Base-by-base conservation (phyloP, 1,284 basidiomycete genomes). In the Tylopilus sp. region DNA sequence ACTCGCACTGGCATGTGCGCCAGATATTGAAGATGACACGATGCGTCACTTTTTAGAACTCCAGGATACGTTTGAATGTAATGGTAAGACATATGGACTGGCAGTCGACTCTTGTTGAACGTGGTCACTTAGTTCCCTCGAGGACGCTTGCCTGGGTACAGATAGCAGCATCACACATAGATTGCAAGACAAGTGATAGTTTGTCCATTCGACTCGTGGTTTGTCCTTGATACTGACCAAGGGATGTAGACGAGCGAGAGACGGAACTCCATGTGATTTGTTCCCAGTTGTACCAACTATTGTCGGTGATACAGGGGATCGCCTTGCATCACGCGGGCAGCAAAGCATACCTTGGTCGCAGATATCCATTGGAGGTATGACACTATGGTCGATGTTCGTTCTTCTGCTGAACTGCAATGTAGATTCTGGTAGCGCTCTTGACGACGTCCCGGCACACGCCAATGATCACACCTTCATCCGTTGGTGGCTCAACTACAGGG, bases 231-330 rank as follows among this genome's bases (percentile, higher is more conserved):
- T 49, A 22, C 41, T 56, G 47, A 67, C 36, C 15, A 5, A 39
- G 49, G 32, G 52, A 42, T 43, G 43, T 45, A 79, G 80, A 72
- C 26, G 76, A 78, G 26, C 72, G 70, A 37, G 74, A 76, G 50
- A 62, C 69, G 8, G 80, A 84, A 47, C 72, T 76, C 2, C 63
- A 73, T 31, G 67, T 62, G 14, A 49, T 84, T 13, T 71, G 78
- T 5, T 70, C 74, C 0, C 83, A 86, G 51, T 65, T 89, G 24
- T 70, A 76, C 0, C 80, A 82, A 54, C 73, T 82, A 0, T 74
- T 94, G 10, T 82, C 79, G 0, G 73, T 94, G 20, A 74, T 94
- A 8, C 92, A 95, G 71, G 92, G 93, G 4, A 74, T 92, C n/a
- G 79, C 79, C 10, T 75, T 95, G 31, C 79, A 86, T 24, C 91